Base-by-base conservation (phyloP, 495 filamentous ascomycete genomes). In the Penicillium flavigenum region DNA sequence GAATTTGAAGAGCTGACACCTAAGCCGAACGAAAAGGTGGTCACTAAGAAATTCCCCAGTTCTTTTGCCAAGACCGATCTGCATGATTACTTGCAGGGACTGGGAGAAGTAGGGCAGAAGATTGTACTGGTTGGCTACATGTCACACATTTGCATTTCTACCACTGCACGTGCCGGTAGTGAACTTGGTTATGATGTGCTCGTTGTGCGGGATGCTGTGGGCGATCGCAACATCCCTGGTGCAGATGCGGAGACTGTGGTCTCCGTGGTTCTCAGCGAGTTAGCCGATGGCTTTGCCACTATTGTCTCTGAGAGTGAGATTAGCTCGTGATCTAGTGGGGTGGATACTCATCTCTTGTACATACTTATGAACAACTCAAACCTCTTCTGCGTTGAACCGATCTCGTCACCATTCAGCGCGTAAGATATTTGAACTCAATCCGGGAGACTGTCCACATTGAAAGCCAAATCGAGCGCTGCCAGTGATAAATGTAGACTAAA, bases 131-230 rank as follows among this genome's bases (percentile, higher is more conserved):
- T 71, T 19, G 81, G 81, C 14, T 82, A 82, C 60, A 80, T 81
- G 74, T 83, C 84, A 5, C 84, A 87, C 71, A 78, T 86, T 5
- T 88, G 83, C 67, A 75, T 88, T 10, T 82, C 76, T 1, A 81
- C 81, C 1, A 88, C 85, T 1, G 77, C 83, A 1, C 63, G 83
- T 43, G 76, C 82, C 27, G 85, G 68, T 3, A 62, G 54, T 32
- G 78, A 86, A 62, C 71, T 72, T 11, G 84, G 84, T 3, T 85
- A 84, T 69, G 84, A 87, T 61, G 77, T 86, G 24, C 38, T 83
- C 1, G 59, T 88, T 54, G 76, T 75, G 3, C 65, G 73, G 58
- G 83, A 84, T 69, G 83, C 74, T 0, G 75, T 87, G 47, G 83
- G 84, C 0, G 84, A 88, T 64, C 48, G 85, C 6, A 69, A 83